Conservation (phyloP, 1,139 yeast species). For the Pichia sp. region DNA sequence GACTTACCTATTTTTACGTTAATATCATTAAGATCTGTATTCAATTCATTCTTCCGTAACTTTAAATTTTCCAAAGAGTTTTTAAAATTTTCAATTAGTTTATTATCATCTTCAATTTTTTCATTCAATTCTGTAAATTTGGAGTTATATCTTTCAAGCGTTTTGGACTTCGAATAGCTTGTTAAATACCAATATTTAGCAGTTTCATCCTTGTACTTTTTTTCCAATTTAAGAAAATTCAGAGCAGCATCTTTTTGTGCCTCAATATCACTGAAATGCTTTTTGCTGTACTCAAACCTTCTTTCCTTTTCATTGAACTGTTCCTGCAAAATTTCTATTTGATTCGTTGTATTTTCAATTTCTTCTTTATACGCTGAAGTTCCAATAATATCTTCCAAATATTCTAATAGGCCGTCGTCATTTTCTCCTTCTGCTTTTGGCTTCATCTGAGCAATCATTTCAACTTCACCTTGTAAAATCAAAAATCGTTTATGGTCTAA, state of each 20-base stretch:
- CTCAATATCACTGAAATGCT: conserved; percentile 67
- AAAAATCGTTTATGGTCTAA: conserved; percentile 90
- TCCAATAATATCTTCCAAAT: conserved; percentile 93
- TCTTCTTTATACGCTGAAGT: conserved; percentile 75
- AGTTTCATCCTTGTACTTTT: conserved; percentile 46
- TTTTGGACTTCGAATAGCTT: not conserved
- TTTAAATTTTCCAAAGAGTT: conserved; percentile 38
- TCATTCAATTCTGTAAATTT: conserved; percentile 36
- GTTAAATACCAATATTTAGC: conserved; percentile 36
- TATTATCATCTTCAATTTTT: conserved; percentile 42
- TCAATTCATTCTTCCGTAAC: conserved; percentile 33
- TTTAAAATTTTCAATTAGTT: conserved; percentile 39
- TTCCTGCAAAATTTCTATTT: conserved; percentile 57
- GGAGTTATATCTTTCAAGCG: conserved; percentile 28
- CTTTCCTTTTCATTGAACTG: conserved; percentile 75
- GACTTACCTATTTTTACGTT: conserved; percentile 48
- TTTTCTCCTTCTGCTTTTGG: conserved; percentile 89
- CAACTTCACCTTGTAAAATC: conserved; percentile 97
- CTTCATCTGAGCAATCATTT: conserved; percentile 97
- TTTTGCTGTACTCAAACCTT: conserved; percentile 72
- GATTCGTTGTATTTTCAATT: conserved; percentile 58
- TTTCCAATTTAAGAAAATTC: conserved; percentile 59
- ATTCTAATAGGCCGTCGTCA: conserved; percentile 91
- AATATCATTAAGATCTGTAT: conserved; percentile 30
- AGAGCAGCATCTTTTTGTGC: conserved; percentile 65